phyloP scores from a whole-genome alignment of 495 filamentous ascomycete species.

The Pyronema domesticum region DNA sequence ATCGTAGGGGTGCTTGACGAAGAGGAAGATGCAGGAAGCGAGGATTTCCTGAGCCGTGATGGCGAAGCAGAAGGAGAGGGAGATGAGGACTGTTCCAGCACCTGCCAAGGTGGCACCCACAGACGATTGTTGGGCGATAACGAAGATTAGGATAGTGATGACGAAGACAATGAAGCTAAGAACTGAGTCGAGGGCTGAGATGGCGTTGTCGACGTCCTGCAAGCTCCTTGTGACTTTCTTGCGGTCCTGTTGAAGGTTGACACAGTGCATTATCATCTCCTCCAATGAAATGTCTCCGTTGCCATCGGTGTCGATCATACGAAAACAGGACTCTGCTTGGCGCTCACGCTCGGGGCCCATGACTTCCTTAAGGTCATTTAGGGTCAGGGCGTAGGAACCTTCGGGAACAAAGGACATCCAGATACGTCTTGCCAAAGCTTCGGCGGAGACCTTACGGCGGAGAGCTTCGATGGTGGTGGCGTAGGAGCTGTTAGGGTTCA shows the following conservation, averaged over 20 bases:
- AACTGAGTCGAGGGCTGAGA: conserved; percentile 73
- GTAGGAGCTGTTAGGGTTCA: conserved; percentile 76
- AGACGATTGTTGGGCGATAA: conserved; percentile 26
- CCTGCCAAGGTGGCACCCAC: conserved; percentile 74
- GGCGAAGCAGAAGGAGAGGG: conserved; percentile 84
- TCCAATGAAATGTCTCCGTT: conserved; percentile 91
- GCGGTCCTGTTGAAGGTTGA: conserved; percentile 62
- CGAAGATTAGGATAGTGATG: conserved; percentile 70
- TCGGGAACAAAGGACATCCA: conserved; percentile 98
- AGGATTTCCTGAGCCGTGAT: conserved; percentile 83
- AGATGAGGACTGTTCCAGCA: conserved; percentile 86
- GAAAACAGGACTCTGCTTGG: conserved; percentile 72
- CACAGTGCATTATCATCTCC: conserved; percentile 80
- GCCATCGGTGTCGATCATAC: conserved; percentile 59
- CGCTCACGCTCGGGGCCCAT: conserved; percentile 50
- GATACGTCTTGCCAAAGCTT: conserved; percentile 75
- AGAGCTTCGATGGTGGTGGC: conserved; percentile 76
- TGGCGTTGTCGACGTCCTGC: conserved; percentile 89
- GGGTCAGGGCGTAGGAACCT: conserved; percentile 57
- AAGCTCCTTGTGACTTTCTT: conserved; percentile 78
- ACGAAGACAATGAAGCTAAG: conserved; percentile 61
- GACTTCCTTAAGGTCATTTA: conserved; percentile 73
- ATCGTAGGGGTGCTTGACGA: conserved; percentile 79
- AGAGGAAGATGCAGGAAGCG: conserved; percentile 91
- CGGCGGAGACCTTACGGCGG: conserved; percentile 61